A percentile compares a stretch with the other conserved stretches of the same genome.
phyloP scores from a whole-genome alignment of 1,284 basidiomycete genomes.

The Cerrena zonata region DNA sequence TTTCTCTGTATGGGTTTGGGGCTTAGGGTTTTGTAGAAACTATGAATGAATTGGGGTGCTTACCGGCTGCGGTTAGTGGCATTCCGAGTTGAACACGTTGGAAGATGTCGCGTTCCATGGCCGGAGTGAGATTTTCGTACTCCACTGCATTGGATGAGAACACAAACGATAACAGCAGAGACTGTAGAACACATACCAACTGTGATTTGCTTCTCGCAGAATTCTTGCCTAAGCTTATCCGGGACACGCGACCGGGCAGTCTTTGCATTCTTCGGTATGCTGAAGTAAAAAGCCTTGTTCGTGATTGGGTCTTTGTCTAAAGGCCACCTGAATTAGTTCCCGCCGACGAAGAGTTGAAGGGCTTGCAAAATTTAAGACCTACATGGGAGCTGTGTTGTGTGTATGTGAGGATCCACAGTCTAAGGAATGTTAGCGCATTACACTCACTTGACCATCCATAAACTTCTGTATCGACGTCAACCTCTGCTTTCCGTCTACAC shows the following conservation, averaged over 20 bases:
- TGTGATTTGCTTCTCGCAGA: conserved; percentile 50
- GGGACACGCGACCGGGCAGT: conserved; percentile 41
- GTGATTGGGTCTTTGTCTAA: conserved; percentile 45
- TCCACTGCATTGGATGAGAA: conserved; percentile 40
- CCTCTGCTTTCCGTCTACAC: conserved; percentile 74
- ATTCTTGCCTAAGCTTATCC: conserved; percentile 40
- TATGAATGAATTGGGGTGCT: conserved; percentile 8
- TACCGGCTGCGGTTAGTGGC: conserved; percentile 61
- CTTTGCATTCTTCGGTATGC: conserved; percentile 38
- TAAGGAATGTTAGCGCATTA: neutral
- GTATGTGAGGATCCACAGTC: conserved; percentile 7
- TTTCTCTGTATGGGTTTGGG: conserved; percentile 56
- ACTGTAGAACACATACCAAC: conserved; percentile 41
- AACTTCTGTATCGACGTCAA: conserved; percentile 69
- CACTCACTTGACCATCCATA: conserved; percentile 59
- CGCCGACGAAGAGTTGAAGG: no score
- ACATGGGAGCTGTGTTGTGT: no score
- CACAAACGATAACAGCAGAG: neutral
- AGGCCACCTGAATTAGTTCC: no score
- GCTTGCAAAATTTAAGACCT: no score
- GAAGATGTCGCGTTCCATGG: conserved; percentile 65
- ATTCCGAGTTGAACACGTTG: conserved; percentile 74
- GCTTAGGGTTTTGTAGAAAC: neutral
- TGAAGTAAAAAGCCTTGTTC: conserved; percentile 58
- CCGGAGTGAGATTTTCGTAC: conserved; percentile 43